These are phyloP conservation scores for Kurtzmaniella cleridarum DNA, from an alignment of 805 yeast genomes.

Conservation along the genomic window DNA sequence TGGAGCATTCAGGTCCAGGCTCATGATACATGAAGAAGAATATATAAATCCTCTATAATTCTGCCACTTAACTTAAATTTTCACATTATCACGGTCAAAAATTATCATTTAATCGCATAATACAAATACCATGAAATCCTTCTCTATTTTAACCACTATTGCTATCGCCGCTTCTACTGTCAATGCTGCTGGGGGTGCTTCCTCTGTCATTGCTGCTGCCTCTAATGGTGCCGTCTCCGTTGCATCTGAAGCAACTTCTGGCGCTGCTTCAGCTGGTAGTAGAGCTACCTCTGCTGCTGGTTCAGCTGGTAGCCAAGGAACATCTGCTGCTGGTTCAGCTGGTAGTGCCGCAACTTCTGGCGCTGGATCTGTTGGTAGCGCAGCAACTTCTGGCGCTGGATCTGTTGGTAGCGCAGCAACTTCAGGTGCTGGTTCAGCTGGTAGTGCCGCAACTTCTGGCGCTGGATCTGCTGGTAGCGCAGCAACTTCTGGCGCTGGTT, in stretches of 20 bases:
- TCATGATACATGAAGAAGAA: background rate
- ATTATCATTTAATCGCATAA: background rate
- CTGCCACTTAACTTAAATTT: background rate
- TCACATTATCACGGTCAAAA: background rate
- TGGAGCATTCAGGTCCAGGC: background rate
- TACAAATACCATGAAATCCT: slow-evolving; percentile 7
- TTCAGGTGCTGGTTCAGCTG: slow-evolving; percentile 4
- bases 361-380: slow-evolving; percentile 12
- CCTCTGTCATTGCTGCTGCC: slow-evolving; percentile 3
- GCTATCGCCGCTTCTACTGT: slow-evolving; percentile 10
- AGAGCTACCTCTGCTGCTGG: slow-evolving; percentile 5
- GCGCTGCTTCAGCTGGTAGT: background rate
- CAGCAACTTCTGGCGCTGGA: slow-evolving; percentile 5
- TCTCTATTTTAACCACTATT: slow-evolving; percentile 9
- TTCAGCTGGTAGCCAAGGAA: slow-evolving; percentile 9
- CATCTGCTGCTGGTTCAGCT: slow-evolving; percentile 11
- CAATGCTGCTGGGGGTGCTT: slow-evolving; percentile 6
- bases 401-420: slow-evolving; percentile 4
- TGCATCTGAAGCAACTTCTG: slow-evolving; percentile 2
- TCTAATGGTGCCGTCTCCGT: slow-evolving; percentile 1
- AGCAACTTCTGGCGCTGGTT: slow-evolving; percentile 4
- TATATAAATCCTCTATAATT: background rate
- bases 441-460: slow-evolving; percentile 4
- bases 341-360: slow-evolving; percentile 13
- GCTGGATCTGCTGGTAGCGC: slow-evolving; percentile 1